Conservation (phyloP, 306 rosid species). For the Medicago lupulina region DNA sequence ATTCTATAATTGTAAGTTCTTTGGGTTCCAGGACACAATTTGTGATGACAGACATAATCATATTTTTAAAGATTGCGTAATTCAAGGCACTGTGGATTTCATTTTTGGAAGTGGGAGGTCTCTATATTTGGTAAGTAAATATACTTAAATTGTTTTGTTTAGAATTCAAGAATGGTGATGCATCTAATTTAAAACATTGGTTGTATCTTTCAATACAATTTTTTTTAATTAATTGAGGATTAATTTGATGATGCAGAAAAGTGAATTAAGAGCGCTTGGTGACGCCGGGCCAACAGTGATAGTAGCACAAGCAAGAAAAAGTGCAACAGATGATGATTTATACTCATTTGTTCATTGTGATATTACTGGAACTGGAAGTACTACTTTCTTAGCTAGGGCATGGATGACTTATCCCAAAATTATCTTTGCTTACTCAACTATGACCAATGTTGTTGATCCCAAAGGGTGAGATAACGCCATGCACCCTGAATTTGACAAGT, state of each 20-base stretch:
- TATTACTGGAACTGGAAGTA: conserved; percentile 46
- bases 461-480: conserved; percentile 52
- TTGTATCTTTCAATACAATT: no score
- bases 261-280: conserved; percentile 34
- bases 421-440: conserved; percentile 49
- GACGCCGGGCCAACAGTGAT: conserved; percentile 42
- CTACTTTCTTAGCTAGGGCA: conserved; percentile 59
- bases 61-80: conserved; percentile 30
- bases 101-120: conserved; percentile 43
- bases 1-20: no score
- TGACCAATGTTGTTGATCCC: conserved; percentile 39
- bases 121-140: conserved; percentile 39
- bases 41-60: conserved; percentile 40
- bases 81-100: conserved; percentile 39
- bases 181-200: no score
- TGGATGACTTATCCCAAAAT: conserved; percentile 56
- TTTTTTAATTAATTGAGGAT: neutral
- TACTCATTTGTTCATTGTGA: conserved; percentile 65
- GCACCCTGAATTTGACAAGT: conserved; percentile 35
- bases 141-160: no score
- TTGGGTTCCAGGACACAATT: no score
- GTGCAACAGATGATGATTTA: neutral
- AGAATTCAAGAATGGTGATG: no score
- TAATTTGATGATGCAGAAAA: conserved; percentile 47
- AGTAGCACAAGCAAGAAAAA: conserved; percentile 60